These are phyloP conservation scores for Backusella parvicylindrica DNA, from an alignment of 192 early-diverging fungal species.

Conservation along the genomic window DNA sequence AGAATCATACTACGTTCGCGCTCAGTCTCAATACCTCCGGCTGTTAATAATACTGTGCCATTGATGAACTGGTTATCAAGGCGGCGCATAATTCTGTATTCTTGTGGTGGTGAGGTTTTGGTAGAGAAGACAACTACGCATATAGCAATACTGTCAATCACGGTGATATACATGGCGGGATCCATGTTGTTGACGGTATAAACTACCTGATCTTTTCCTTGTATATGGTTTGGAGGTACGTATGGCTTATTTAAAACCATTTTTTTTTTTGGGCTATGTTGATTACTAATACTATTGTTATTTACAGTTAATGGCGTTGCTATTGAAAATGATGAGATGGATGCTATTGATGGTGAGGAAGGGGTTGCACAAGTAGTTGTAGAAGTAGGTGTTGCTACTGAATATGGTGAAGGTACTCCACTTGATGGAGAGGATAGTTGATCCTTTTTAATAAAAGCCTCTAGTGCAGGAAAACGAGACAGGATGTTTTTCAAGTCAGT, in stretches of 20 bases:
- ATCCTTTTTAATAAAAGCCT: not conserved
- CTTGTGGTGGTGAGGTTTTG: conserved; percentile 29
- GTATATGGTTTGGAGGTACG: not conserved
- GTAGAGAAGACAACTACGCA: conserved; percentile 39
- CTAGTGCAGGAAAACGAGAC: not conserved
- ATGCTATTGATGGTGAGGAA: not conserved
- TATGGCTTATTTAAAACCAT: not conserved
- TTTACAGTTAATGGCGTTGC: not conserved
- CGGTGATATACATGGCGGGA: conserved; percentile 45
- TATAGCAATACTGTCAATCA: conserved; percentile 46
- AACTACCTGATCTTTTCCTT: conserved; percentile 1
- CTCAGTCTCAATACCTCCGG: conserved; percentile 86
- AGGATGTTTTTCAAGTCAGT: conserved; percentile 22
- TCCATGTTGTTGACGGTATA: not conserved
- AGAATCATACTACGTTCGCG: conserved; percentile 83
- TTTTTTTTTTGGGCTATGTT: not conserved
- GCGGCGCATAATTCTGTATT: conserved; percentile 67
- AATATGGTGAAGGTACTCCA: not conserved
- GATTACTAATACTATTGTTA: not conserved
- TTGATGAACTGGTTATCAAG: conserved; percentile 86
- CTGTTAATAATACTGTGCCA: conserved; percentile 76
- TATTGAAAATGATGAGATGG: not conserved
- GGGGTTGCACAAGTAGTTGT: not conserved
- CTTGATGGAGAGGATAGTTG: not conserved
- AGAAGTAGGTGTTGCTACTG: not conserved